A percentile compares a stretch with the other conserved stretches of the same genome.
phyloP scores from a whole-genome alignment of 306 rosid genomes.

The Prunus mongolica region DNA sequence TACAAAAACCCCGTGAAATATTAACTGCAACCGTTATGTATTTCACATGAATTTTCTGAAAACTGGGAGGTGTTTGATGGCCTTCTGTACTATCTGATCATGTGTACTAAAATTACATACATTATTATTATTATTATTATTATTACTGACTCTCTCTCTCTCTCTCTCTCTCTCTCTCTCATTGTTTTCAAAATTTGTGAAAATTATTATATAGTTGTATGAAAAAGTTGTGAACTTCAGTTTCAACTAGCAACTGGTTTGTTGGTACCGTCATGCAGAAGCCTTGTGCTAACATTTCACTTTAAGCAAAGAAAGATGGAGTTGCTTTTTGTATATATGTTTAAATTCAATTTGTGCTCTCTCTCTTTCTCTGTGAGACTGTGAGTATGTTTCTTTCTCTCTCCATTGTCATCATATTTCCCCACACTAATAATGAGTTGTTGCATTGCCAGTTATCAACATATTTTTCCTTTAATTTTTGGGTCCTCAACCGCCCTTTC shows the following conservation, averaged over 20 bases:
- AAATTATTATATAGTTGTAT: not conserved
- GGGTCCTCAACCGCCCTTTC: slow-evolving; percentile 1
- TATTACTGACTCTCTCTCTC: no score
- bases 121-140: not conserved
- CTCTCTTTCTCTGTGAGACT: not conserved
- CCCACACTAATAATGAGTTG: not conserved
- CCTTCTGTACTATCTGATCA: not conserved
- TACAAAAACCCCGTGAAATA: slow-evolving; percentile 35
- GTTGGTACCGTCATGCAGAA: not conserved
- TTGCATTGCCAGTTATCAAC: not conserved
- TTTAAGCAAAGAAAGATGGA: not conserved
- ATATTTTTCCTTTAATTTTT: not conserved
- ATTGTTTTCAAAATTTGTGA: not conserved
- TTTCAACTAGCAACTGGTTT: not conserved
- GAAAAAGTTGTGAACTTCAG: not conserved
- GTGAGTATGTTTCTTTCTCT: not conserved
- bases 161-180: no score
- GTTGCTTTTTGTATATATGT: not conserved
- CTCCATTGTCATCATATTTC: slow-evolving; percentile 7
- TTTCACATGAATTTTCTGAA: slow-evolving; percentile 39
- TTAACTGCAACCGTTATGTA: slow-evolving; percentile 25
- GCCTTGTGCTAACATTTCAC: not conserved
- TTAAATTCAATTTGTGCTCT: not conserved
- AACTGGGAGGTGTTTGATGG: not conserved
- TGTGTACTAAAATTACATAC: not conserved